Evolutionary conservation across 2,329 filamentous ascomycete species (phyloP).

Genomic region (Scedosporium minutisporum): DNA sequence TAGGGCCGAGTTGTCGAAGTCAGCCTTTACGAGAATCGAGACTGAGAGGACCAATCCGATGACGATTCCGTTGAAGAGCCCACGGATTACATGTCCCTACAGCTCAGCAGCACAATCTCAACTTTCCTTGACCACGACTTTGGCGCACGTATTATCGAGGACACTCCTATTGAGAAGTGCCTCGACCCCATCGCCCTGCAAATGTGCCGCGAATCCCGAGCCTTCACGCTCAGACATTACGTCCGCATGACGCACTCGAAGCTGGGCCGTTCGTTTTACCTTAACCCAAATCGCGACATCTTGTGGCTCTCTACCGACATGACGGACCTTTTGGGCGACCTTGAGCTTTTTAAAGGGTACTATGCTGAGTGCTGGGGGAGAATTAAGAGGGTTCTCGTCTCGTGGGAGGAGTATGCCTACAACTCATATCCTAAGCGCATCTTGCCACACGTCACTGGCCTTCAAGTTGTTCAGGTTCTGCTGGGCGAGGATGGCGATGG

Average conservation of each 20-base stretch:
- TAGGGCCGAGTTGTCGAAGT: constrained; percentile 1
- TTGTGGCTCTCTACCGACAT: constrained; percentile 1
- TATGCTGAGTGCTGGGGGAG: constrained; percentile 1
- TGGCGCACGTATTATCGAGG: neutral
- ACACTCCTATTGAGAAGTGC: neutral
- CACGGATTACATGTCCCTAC: neutral
- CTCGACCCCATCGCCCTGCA: constrained; percentile 1
- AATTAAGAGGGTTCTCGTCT: constrained; percentile 1
- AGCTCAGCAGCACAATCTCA: neutral
- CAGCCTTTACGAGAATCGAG: neutral
- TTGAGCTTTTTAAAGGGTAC: neutral
- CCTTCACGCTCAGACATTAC: neutral
- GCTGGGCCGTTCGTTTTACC: constrained; percentile 2
- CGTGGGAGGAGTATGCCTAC: constrained; percentile 1
- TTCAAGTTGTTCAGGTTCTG: neutral
- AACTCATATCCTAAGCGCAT: neutral
- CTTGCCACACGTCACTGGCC: neutral
- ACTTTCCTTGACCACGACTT: constrained; percentile 1
- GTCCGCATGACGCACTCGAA: constrained; percentile 1
- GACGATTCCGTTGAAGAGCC: neutral
- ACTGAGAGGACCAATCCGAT: neutral
- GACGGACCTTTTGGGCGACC: neutral
- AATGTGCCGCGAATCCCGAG: constrained; percentile 1
- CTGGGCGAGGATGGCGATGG: neutral
- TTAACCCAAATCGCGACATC: constrained; percentile 1